Conservation (phyloP, 345 rosid species). For the Rhodamnia argentea region DNA sequence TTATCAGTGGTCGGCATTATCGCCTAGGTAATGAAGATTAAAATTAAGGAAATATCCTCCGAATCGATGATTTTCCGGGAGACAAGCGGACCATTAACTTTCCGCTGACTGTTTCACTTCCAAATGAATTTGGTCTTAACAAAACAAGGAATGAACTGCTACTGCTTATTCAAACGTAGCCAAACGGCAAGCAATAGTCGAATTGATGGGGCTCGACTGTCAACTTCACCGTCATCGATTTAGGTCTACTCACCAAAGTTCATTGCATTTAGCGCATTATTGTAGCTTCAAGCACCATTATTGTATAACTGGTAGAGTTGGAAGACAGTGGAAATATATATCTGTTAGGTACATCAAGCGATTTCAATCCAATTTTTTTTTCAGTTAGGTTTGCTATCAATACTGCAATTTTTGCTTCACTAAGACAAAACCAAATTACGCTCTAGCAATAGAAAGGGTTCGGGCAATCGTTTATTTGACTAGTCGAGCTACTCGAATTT, state of each 20-base stretch:
- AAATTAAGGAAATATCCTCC: background rate
- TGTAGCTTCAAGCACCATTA: background rate
- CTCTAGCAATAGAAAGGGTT: background rate
- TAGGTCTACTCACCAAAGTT: background rate
- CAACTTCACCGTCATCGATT: background rate
- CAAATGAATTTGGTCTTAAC: background rate
- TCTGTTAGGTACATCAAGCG: background rate
- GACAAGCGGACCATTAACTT: background rate
- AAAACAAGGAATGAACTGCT: background rate
- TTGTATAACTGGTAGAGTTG: background rate
- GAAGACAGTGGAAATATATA: background rate
- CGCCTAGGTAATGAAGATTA: background rate
- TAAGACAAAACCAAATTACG: background rate
- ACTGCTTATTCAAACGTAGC: background rate
- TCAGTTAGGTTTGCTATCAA: background rate
- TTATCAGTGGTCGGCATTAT: background rate
- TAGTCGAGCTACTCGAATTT: background rate
- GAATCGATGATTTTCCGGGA: background rate
- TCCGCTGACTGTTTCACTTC: background rate
- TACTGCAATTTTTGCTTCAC: background rate
- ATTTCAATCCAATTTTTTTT: background rate
- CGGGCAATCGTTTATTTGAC: too few relatives aligned
- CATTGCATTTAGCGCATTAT: background rate
- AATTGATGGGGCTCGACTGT: background rate
- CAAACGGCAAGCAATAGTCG: background rate